phyloP scores from a whole-genome alignment of 768 basidiomycete genomes.

The Boletus eberwhitei region DNA sequence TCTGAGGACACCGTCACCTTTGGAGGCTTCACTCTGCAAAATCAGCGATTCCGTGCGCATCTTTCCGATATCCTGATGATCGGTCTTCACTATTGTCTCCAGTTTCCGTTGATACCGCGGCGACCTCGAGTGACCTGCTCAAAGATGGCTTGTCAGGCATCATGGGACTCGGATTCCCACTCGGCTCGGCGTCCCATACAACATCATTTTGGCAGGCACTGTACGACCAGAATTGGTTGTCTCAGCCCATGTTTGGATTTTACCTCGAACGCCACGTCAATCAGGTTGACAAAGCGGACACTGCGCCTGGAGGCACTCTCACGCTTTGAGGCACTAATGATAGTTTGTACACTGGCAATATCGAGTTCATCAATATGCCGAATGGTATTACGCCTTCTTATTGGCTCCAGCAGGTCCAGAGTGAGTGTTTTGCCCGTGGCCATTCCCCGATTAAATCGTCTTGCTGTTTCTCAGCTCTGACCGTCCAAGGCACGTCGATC shows the following conservation, averaged over 20 bases:
- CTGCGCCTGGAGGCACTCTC: conserved; percentile 60
- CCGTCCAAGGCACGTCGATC: conserved; percentile 51
- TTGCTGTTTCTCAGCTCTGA: conserved; percentile 41
- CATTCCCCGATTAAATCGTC: not conserved
- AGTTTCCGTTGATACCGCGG: conserved; percentile 57
- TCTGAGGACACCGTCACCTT: conserved; percentile 60
- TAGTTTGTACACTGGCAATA: conserved; percentile 57
- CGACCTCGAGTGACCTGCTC: conserved; percentile 5
- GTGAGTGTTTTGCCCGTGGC: conserved; percentile 35
- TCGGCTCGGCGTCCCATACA: conserved; percentile 51
- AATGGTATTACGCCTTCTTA: conserved; percentile 36
- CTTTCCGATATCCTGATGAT: not conserved
- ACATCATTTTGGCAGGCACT: conserved; percentile 65
- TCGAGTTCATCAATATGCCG: conserved; percentile 58
- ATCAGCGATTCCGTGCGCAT: conserved; percentile 53
- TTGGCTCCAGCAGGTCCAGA: conserved; percentile 54
- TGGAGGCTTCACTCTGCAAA: conserved; percentile 54
- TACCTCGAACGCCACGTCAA: conserved; percentile 54
- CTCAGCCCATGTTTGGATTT: conserved; percentile 55
- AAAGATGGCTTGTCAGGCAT: conserved; percentile 54
- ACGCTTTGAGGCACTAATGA: conserved; percentile 64
- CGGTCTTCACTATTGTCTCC: not conserved
- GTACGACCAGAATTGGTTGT: conserved; percentile 37
- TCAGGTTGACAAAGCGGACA: conserved; percentile 21
- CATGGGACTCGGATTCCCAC: conserved; percentile 64